phyloP scores from a whole-genome alignment of 2,329 filamentous ascomycete genomes.

The Coniosporium tulheliwenetii region DNA sequence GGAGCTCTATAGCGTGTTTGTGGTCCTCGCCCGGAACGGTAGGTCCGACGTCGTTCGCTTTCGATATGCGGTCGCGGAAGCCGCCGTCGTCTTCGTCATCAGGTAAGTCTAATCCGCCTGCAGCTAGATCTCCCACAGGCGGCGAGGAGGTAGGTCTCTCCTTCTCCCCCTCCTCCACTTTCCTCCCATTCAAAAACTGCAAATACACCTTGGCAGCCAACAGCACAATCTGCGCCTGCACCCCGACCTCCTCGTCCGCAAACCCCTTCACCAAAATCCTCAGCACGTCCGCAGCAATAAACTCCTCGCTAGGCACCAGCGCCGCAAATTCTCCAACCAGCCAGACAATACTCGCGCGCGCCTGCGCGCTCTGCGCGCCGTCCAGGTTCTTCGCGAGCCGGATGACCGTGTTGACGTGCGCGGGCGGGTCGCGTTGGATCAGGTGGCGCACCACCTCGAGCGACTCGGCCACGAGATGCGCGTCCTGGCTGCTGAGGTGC shows the following conservation, averaged over 20 bases:
- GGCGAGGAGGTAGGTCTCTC: conserved; percentile 10
- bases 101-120: not conserved
- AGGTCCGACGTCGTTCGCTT: not conserved
- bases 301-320: conserved; percentile 54
- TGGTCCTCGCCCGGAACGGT: conserved; percentile 16
- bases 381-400: conserved; percentile 84
- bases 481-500: conserved; percentile 78
- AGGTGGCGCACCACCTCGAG: conserved; percentile 89
- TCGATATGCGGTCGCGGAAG: conserved; percentile 5
- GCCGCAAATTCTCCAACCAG: conserved; percentile 89
- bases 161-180: conserved; percentile 17
- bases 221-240: conserved; percentile 81
- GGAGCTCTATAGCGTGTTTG: conserved; percentile 53
- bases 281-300: conserved; percentile 84
- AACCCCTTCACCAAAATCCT: conserved; percentile 80
- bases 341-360: conserved; percentile 92
- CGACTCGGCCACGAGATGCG: conserved; percentile 78
- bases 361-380: conserved; percentile 70
- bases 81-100: conserved; percentile 8
- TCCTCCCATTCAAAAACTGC: conserved; percentile 59
- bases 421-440: conserved; percentile 75
- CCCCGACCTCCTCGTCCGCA: conserved; percentile 64
- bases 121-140: not conserved
- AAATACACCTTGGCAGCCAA: conserved; percentile 94
- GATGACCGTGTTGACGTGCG: conserved; percentile 73